Conservation (phyloP, 208 protist genomes). For the Trypanosoma congolense region DNA sequence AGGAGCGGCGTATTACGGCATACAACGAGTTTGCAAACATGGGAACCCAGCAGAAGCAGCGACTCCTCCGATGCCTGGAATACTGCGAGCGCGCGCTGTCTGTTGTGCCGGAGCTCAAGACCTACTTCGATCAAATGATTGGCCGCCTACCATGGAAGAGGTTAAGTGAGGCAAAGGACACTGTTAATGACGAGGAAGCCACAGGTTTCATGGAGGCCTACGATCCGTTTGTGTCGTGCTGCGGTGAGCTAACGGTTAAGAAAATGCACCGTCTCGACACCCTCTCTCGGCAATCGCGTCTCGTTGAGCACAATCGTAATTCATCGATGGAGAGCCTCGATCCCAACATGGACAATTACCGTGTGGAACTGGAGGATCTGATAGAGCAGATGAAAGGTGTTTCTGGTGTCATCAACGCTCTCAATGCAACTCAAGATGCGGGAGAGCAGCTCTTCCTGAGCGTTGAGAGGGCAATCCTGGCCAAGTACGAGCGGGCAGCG, state of each 20-base stretch:
- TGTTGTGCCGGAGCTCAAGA: constrained; percentile 40
- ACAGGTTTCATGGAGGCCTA: constrained; percentile 57
- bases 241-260: constrained; percentile 77
- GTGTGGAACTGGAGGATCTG: constrained; percentile 55
- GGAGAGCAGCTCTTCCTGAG: constrained; percentile 77
- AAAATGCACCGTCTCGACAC: constrained; percentile 83
- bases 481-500: constrained; percentile 35
- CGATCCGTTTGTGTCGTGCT: constrained; percentile 59
- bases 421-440: constrained; percentile 78
- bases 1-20: constrained; percentile 56
- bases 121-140: constrained; percentile 59
- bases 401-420: constrained; percentile 69
- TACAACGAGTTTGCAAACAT: constrained; percentile 76
- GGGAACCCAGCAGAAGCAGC: constrained; percentile 52
- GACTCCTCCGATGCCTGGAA: constrained; percentile 53
- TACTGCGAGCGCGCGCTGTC: constrained; percentile 55
- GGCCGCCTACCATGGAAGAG: constrained; percentile 36
- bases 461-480: constrained; percentile 50
- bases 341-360: constrained; percentile 71
- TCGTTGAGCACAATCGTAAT: constrained; percentile 72
- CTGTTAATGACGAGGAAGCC: constrained; percentile 46
- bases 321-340: constrained; percentile 85
- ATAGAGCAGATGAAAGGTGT: constrained; percentile 68
- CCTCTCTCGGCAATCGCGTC: constrained; percentile 75
- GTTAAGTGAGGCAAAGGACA: constrained; percentile 33